Percentiles rank a stretch among this genome's conserved stretches.
Conservation (phyloP, 2,329 filamentous ascomycete genomes). For the Gnomoniopsis smithogilvyi region DNA sequence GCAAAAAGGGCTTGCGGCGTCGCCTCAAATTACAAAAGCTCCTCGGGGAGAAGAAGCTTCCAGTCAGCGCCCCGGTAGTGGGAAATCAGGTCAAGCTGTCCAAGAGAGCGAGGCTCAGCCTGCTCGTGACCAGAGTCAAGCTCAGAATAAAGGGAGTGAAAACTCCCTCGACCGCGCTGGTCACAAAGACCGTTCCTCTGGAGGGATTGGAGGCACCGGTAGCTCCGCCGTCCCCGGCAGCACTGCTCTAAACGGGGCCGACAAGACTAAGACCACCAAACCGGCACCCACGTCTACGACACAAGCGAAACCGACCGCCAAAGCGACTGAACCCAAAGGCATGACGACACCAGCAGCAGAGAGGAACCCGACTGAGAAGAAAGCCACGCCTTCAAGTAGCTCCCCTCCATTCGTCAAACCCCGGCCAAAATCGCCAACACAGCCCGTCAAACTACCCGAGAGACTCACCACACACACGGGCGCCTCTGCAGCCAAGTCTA, state of each 20-base stretch:
- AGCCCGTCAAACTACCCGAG: slow-evolving; percentile 62
- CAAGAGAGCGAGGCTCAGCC: slow-evolving; percentile 4
- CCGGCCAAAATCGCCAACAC: slow-evolving; percentile 66
- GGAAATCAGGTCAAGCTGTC: slow-evolving; percentile 1
- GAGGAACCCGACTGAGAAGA: slow-evolving; percentile 31
- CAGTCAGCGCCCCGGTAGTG: background rate
- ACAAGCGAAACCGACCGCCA: slow-evolving; percentile 6
- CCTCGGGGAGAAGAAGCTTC: slow-evolving; percentile 1
- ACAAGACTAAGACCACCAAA: slow-evolving; percentile 2
- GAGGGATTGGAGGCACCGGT: background rate
- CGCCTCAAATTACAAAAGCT: slow-evolving; percentile 16
- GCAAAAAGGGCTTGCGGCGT: slow-evolving; percentile 16
- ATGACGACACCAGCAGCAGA: slow-evolving; percentile 10
- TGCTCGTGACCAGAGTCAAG: slow-evolving; percentile 1
- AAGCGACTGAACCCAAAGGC: slow-evolving; percentile 2
- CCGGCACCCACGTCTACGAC: slow-evolving; percentile 4
- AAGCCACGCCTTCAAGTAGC: slow-evolving; percentile 39
- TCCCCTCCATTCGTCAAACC: slow-evolving; percentile 50
- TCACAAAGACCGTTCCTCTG: background rate
- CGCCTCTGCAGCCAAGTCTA: slow-evolving; percentile 59
- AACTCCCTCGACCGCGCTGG: background rate
- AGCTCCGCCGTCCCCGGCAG: background rate
- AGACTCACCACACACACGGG: slow-evolving; percentile 69
- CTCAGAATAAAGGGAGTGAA: slow-evolving; percentile 1
- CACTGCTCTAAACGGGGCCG: slow-evolving; percentile 5